Conservation (phyloP, 2,329 filamentous ascomycete species). For the Aspergillus transmontanensis region DNA sequence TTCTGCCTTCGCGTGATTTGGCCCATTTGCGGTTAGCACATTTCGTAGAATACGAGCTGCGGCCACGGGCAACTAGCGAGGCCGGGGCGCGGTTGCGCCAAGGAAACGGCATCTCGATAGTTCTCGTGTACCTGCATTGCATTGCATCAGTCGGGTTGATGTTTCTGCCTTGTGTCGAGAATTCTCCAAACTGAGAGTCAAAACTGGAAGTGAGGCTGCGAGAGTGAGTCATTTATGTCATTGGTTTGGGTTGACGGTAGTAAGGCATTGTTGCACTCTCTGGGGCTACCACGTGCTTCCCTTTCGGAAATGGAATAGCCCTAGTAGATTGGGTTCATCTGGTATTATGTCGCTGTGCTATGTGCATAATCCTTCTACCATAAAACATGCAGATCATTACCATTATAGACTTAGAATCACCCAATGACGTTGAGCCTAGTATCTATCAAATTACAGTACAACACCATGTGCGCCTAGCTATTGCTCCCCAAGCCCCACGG, state of each 20-base stretch:
- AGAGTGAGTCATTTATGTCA: not conserved
- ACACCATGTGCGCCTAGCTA: not conserved
- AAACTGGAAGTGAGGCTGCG: not conserved
- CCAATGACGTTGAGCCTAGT: not conserved
- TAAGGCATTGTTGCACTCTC: not conserved
- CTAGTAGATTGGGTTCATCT: not conserved
- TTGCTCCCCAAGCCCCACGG: not conserved
- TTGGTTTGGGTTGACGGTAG: not conserved
- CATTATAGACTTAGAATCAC: not conserved
- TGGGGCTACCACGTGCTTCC: not conserved
- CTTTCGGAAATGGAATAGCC: not conserved
- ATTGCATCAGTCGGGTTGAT: not conserved
- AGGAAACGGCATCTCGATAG: not conserved
- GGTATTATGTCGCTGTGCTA: too few species aligned
- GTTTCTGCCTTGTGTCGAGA: not conserved
- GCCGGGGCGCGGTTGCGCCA: not conserved
- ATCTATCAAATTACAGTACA: not conserved
- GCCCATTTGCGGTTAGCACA: not conserved
- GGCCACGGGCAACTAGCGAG: not conserved
- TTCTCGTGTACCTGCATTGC: not conserved
- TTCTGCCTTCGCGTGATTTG: conserved; percentile 2
- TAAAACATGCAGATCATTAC: not conserved
- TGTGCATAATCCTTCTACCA: not conserved
- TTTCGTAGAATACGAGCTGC: conserved; percentile 2
- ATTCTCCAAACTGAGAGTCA: not conserved